These are phyloP conservation scores for Ascochyta koolunga DNA, from an alignment of 2,329 filamentous ascomycete species.

Conservation along the genomic window DNA sequence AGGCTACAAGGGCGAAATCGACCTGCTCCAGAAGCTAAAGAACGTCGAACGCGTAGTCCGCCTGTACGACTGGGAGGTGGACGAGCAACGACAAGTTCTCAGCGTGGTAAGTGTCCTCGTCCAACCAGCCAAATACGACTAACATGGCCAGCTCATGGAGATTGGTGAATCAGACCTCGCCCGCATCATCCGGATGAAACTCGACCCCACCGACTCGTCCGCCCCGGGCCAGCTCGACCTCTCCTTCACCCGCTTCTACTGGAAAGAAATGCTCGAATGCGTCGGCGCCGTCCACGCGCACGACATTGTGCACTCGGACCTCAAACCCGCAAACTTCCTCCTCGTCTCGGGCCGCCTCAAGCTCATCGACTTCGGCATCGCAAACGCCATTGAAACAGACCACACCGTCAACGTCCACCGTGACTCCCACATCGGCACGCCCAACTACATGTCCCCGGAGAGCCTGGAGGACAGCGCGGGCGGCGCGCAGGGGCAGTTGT, in stretches of 20 bases:
- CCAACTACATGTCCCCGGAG: conserved; percentile 98
- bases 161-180: conserved; percentile 94
- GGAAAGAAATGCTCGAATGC: conserved; percentile 99
- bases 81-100: conserved; percentile 86
- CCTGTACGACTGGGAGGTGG: conserved; percentile 90
- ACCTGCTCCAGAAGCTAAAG: conserved; percentile 79
- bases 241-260: conserved; percentile 94
- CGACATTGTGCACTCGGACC: conserved; percentile 94
- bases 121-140: conserved; percentile 1
- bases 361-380: conserved; percentile 98
- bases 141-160: conserved; percentile 78
- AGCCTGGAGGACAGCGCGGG: conserved; percentile 87
- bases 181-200: conserved; percentile 76
- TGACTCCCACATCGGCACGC: conserved; percentile 92
- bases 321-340: conserved; percentile 97
- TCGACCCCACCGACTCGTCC: conserved; percentile 60
- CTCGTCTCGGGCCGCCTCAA: conserved; percentile 89
- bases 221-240: conserved; percentile 70
- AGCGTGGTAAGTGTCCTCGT: conserved; percentile 69
- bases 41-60: conserved; percentile 90
- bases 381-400: conserved; percentile 93
- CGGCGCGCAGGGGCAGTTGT: conserved; percentile 50
- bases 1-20: conserved; percentile 95
- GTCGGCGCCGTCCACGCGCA: conserved; percentile 85
- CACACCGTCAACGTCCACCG: conserved; percentile 97